Evolutionary conservation across 768 basidiomycete genomes (phyloP).

Genomic region (Phallus indusiatus): DNA sequence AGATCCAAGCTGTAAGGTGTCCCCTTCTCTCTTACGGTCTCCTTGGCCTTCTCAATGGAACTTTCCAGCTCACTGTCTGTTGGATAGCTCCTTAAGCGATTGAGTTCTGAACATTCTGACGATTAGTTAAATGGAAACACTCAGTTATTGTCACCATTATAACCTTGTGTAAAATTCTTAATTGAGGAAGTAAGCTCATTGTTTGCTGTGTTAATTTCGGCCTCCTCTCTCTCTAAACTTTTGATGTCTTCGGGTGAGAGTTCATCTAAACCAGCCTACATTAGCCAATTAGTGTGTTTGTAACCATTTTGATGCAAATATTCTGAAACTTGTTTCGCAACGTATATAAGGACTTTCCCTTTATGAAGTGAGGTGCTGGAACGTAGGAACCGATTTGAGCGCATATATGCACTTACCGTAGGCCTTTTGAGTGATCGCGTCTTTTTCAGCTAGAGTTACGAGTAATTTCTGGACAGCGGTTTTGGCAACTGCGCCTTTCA

Average conservation of each 20-base stretch:
- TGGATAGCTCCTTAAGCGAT: slow-evolving; percentile 51
- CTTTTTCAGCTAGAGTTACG: slow-evolving; percentile 73
- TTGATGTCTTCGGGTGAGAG: slow-evolving; percentile 54
- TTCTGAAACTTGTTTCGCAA: slow-evolving; percentile 45
- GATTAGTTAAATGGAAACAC: not conserved
- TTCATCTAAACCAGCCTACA: slow-evolving; percentile 56
- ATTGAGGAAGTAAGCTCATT: slow-evolving; percentile 41
- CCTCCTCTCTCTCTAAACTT: slow-evolving; percentile 50
- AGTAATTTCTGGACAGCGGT: slow-evolving; percentile 79
- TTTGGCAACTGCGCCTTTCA: slow-evolving; percentile 85
- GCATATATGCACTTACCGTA: slow-evolving; percentile 46
- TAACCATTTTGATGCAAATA: not conserved
- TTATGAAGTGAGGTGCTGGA: slow-evolving; percentile 5
- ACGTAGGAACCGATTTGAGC: not conserved
- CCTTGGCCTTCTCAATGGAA: slow-evolving; percentile 41
- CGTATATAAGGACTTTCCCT: slow-evolving; percentile 86
- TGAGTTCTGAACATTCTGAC: slow-evolving; percentile 40
- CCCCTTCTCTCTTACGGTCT: slow-evolving; percentile 36
- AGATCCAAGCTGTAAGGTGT: not conserved
- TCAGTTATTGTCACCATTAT: not conserved
- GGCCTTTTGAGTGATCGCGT: slow-evolving; percentile 68
- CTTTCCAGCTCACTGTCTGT: slow-evolving; percentile 57
- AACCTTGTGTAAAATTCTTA: slow-evolving; percentile 40
- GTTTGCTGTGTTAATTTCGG: slow-evolving; percentile 49
- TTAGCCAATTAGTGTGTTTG: not conserved